Evolutionary conservation across 352 stramenopile genomes (phyloP).

Genomic region (Globisporangium spinosum): DNA sequence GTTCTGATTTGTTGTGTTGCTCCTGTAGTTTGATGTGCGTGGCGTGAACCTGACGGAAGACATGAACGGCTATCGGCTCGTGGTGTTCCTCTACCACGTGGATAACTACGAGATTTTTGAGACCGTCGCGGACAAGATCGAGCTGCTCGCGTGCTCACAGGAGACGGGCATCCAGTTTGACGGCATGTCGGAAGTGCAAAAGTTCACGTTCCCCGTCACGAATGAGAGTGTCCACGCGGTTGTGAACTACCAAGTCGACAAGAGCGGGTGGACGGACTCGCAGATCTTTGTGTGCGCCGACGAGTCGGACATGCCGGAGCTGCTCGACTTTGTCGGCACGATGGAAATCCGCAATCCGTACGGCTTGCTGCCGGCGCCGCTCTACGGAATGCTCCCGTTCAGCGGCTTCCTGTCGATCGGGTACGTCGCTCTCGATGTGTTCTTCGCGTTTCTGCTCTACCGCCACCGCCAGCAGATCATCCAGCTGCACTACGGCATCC

Average conservation of each 20-base stretch:
- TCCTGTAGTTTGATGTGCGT: constrained; percentile 47
- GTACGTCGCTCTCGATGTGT: constrained; percentile 74
- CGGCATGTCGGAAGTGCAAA: constrained; percentile 63
- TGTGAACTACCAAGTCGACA: constrained; percentile 53
- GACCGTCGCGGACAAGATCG: constrained; percentile 61
- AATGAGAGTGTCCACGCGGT: constrained; percentile 49
- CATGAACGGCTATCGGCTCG: constrained; percentile 68
- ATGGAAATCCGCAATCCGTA: constrained; percentile 85
- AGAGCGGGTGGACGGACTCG: constrained; percentile 75
- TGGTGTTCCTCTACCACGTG: constrained; percentile 84
- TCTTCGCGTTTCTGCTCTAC: constrained; percentile 72
- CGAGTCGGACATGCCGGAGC: constrained; percentile 40
- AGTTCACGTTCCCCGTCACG: constrained; percentile 57
- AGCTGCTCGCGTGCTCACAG: constrained; percentile 64
- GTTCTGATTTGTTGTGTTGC: neutral
- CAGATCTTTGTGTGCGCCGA: constrained; percentile 78
- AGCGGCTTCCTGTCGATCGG: constrained; percentile 65
- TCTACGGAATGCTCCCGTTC: constrained; percentile 87
- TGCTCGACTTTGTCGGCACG: constrained; percentile 55
- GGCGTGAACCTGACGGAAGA: constrained; percentile 65
- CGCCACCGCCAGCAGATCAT: constrained; percentile 70
- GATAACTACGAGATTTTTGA: constrained; percentile 62
- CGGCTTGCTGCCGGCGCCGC: constrained; percentile 66
- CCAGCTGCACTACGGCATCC: constrained; percentile 79
- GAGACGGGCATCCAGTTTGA: constrained; percentile 39